Evolutionary conservation across 345 rosid species (phyloP).

Genomic region (Pugionium cornutum): DNA sequence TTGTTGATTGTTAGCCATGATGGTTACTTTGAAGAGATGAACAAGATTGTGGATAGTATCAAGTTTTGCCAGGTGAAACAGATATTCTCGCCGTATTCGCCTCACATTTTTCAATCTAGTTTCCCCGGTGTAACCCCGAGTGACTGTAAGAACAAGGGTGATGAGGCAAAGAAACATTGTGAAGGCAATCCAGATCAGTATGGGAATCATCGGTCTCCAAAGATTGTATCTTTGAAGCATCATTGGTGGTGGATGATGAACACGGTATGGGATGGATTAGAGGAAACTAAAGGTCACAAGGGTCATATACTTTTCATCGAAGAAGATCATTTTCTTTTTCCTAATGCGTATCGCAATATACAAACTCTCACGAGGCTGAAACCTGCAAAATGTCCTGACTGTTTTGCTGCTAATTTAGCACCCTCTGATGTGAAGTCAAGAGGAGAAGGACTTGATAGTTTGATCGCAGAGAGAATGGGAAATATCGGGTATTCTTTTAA

Average conservation of each 20-base stretch:
- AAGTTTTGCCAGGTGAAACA: constrained; percentile 91
- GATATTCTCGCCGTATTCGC: constrained; percentile 81
- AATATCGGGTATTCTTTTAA: constrained; percentile 89
- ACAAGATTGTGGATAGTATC: constrained; percentile 68
- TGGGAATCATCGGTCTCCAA: constrained; percentile 84
- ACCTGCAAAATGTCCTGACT: constrained; percentile 72
- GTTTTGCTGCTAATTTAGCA: constrained; percentile 92
- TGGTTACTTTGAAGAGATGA: constrained; percentile 90
- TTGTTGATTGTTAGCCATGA: constrained; percentile 90
- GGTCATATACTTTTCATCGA: constrained; percentile 94
- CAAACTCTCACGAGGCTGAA: constrained; percentile 64
- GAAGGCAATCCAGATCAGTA: constrained; percentile 88
- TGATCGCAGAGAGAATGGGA: constrained; percentile 96
- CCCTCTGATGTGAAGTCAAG: constrained; percentile 87
- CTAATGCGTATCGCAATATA: constrained; percentile 91
- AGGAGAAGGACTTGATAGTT: constrained; percentile 70
- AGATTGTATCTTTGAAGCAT: constrained; percentile 92
- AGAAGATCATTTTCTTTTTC: constrained; percentile 93
- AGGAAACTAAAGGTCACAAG: constrained; percentile 59
- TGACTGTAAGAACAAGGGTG: constrained; percentile 77
- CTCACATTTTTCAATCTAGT: constrained; percentile 60
- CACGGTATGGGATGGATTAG: constrained; percentile 89
- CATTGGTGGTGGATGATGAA: constrained; percentile 99
- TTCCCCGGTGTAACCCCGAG: constrained; percentile 68
- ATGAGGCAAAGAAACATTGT: constrained; percentile 55